phyloP scores from a whole-genome alignment of 2,329 filamentous ascomycete genomes.

The Clonostachys solani region DNA sequence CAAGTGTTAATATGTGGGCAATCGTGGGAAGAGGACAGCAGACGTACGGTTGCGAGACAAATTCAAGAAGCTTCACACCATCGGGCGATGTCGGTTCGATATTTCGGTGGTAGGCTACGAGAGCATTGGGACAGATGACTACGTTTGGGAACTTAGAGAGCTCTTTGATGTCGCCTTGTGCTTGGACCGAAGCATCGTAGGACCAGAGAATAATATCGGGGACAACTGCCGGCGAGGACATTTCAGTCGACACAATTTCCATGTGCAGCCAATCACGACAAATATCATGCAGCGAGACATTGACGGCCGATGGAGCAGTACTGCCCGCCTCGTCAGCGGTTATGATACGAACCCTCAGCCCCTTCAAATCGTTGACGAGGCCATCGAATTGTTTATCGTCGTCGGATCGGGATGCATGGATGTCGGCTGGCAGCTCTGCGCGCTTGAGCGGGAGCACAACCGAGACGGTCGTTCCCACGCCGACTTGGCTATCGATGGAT shows the following conservation, averaged over 20 bases:
- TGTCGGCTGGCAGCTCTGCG: slow-evolving; percentile 1
- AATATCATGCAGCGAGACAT: slow-evolving; percentile 6
- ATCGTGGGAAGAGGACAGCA: not conserved
- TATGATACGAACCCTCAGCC: slow-evolving; percentile 18
- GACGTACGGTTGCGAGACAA: slow-evolving; percentile 30
- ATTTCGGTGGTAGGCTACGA: slow-evolving; percentile 16
- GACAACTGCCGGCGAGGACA: slow-evolving; percentile 3
- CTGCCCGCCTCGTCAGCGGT: slow-evolving; percentile 6
- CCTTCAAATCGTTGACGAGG: slow-evolving; percentile 17
- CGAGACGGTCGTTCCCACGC: slow-evolving; percentile 26
- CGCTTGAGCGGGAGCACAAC: slow-evolving; percentile 22
- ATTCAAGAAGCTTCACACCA: slow-evolving; percentile 21
- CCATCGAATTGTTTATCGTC: slow-evolving; percentile 19
- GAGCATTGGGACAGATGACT: slow-evolving; percentile 23
- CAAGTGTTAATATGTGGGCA: not conserved
- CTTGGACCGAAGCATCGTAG: slow-evolving; percentile 5
- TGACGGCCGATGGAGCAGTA: slow-evolving; percentile 2
- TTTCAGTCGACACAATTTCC: slow-evolving; percentile 13
- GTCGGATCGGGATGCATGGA: not conserved
- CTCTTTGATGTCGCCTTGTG: not conserved
- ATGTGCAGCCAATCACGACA: slow-evolving; percentile 26
- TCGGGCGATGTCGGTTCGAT: slow-evolving; percentile 9
- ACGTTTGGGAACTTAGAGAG: slow-evolving; percentile 13
- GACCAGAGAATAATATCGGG: slow-evolving; percentile 19
- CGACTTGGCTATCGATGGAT: slow-evolving; percentile 42